Evolutionary conservation across 371 early-diverging fungal species (phyloP), one percentile per base, ranked within the genome.

Genomic region (Nematocida ironsii): DNA sequence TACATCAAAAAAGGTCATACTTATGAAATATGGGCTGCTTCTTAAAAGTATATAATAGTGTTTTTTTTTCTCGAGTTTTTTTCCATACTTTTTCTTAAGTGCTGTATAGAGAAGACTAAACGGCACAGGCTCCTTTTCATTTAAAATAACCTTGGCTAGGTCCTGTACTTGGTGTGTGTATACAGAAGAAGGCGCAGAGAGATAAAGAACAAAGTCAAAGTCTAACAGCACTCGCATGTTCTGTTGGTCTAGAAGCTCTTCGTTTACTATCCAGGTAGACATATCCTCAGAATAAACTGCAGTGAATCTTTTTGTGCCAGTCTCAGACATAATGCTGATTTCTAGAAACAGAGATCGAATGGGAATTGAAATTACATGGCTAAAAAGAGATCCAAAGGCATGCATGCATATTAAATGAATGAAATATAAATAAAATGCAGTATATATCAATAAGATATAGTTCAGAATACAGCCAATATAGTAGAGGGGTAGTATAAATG

Each of bases 141-240:
- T 40, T 7, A 40, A 20, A 40, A 75, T 68, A 13, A 75, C 9
- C 25, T 18, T 18, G 1, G 76, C 64, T 0, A 75, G 13, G 20
- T 67, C 23, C 9, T 75, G 55, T 25, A 75, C 68, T 56, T 60
- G 68, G 44, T 67, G 39, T 1, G 68, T 52, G 60, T 67, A 75
- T 33, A 20, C 69, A 6, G 54, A 54, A 6, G 68, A 67, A 20
- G 68, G 76, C 5, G 16, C 7, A 1, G 33, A 6, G 20, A 75
- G 68, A 4, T 27, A 20, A n/a, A 75, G 20, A 39, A 47, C 48
- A 68, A 72, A 75, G 13, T 69, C 6, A 6, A 23, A 5, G 69
- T 68, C 69, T 47, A 68, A 48, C 11, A 45, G 44, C 5, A 75
- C 39, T 39, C 52, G 72, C 11, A n/a, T 40, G 25, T 33, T 42